Base-by-base conservation (phyloP, 306 rosid genomes). In the Mimosa bimucronata region DNA sequence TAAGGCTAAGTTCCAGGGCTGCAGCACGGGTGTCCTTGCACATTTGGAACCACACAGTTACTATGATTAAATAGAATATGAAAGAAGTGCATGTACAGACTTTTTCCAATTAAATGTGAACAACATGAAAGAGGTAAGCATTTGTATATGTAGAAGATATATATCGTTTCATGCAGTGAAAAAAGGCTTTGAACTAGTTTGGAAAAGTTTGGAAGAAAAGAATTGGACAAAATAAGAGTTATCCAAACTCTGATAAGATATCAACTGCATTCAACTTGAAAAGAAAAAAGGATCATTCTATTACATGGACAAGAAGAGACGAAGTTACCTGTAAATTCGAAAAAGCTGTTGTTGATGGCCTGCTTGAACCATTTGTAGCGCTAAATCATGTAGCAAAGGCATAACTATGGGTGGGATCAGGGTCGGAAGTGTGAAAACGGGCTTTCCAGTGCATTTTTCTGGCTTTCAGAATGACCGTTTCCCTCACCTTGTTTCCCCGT, bases 311-410 rank as follows among this genome's bases (percentile, higher is more conserved):
- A n/a, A 16, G 64, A 6, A 0, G 9, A 29, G 52, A 37, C 12
- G n/a, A n/a, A n/a, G 25, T 57, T 70, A 91, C 99, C 92, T 91
- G 84, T 92, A 93, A 55, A 82, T 79, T 87, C 89, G 91, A 60
- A 91, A 89, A 53, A 93, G 84, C 84, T 93, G 97, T 76, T 92
- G 98, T 55, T 94, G 99, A 88, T 92, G 93, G 31, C 98, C 98
- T 55, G 96, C 97, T 74, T 81, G 84, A 88, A 89, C 88, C 97
- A 95, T 95, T 85, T 93, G 97, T 42, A 88, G 88, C 79, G 96
- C 88, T 77, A 95, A 88, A 80, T 91, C 92, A 83, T 95, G 96
- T 69, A 95, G 87, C 89, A 95, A 85, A 44, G 99, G 98, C 55
- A 95, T 75, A 87, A 95, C 94, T 88, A 98, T 89, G 21, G 97